A percentile compares a stretch with the other conserved stretches of the same genome.
Conservation (phyloP, 352 stramenopile genomes). For the Phytophthora vignae region DNA sequence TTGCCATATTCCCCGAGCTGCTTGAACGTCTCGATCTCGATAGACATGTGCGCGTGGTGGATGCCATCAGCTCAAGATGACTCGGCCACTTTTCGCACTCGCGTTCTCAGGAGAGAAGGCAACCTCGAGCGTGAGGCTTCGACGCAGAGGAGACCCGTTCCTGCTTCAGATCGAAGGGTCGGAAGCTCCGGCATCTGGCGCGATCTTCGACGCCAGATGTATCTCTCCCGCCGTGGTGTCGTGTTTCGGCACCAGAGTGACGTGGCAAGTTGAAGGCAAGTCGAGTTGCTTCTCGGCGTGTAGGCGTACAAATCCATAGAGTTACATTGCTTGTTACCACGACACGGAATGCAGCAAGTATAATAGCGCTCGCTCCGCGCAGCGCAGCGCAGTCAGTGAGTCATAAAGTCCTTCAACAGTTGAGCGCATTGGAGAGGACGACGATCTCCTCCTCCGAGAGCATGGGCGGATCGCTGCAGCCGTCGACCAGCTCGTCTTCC, state of each 20-base stretch:
- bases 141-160: not conserved
- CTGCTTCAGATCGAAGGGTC: conserved; percentile 19
- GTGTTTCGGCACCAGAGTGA: not conserved
- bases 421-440: conserved; percentile 35
- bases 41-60: conserved; percentile 20
- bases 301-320: conserved; percentile 17
- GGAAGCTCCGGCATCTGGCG: not conserved
- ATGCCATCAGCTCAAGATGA: conserved; percentile 17
- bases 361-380: not conserved
- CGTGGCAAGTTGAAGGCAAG: not conserved
- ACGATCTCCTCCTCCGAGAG: conserved; percentile 43
- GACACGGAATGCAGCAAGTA: conserved; percentile 10
- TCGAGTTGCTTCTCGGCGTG: not conserved
- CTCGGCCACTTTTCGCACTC: conserved; percentile 4
- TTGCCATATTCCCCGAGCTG: conserved; percentile 15
- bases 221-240: conserved; percentile 1
- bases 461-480: conserved; percentile 5
- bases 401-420: conserved; percentile 7
- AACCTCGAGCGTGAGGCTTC: not conserved
- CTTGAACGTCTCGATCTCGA: not conserved
- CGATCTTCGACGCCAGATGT: not conserved
- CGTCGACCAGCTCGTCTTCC: conserved; percentile 3
- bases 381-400: not conserved
- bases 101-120: not conserved
- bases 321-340: conserved; percentile 16